These are phyloP conservation scores for Russula abietina DNA, from an alignment of 768 basidiomycete genomes.

Conservation along the genomic window DNA sequence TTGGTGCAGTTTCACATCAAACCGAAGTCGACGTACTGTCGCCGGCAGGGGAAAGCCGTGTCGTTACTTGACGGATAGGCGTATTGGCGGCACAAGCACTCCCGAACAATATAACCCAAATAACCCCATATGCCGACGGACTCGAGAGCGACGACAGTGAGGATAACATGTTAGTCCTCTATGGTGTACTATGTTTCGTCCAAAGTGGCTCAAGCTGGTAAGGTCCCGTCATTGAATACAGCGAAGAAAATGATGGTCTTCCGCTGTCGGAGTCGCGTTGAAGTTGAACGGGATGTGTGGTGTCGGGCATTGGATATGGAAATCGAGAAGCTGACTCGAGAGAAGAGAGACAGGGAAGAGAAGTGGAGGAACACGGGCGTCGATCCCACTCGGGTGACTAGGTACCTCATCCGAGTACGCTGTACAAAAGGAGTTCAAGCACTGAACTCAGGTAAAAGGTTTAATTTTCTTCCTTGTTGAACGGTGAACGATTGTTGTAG, in stretches of 20 bases:
- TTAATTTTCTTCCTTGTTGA: not conserved
- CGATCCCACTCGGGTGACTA: slow-evolving; percentile 29
- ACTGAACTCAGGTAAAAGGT: not conserved
- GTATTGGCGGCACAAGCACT: slow-evolving; percentile 65
- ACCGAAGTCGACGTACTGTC: slow-evolving; percentile 52
- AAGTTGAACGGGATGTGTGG: slow-evolving; percentile 94
- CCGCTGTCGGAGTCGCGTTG: slow-evolving; percentile 70
- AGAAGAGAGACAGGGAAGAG: slow-evolving; percentile 57
- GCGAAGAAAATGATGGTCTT: slow-evolving; percentile 61
- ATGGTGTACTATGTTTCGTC: slow-evolving; percentile 63
- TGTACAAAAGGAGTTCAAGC: not conserved
- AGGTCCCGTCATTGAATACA: slow-evolving; percentile 46
- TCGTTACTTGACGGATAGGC: slow-evolving; percentile 73
- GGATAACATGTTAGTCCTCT: slow-evolving; percentile 84
- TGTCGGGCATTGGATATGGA: slow-evolving; percentile 90
- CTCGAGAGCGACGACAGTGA: slow-evolving; percentile 81
- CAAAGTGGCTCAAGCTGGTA: slow-evolving; percentile 15
- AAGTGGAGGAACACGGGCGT: slow-evolving; percentile 55
- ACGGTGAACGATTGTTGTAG: not conserved
- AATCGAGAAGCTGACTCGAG: slow-evolving; percentile 73
- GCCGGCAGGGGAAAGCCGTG: slow-evolving; percentile 48
- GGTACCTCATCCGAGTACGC: not conserved
- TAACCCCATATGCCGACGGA: slow-evolving; percentile 71
- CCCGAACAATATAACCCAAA: slow-evolving; percentile 62
- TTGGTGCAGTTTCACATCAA: slow-evolving; percentile 65